Conservation (phyloP, 306 rosid species). For the Cicer arietinum region DNA sequence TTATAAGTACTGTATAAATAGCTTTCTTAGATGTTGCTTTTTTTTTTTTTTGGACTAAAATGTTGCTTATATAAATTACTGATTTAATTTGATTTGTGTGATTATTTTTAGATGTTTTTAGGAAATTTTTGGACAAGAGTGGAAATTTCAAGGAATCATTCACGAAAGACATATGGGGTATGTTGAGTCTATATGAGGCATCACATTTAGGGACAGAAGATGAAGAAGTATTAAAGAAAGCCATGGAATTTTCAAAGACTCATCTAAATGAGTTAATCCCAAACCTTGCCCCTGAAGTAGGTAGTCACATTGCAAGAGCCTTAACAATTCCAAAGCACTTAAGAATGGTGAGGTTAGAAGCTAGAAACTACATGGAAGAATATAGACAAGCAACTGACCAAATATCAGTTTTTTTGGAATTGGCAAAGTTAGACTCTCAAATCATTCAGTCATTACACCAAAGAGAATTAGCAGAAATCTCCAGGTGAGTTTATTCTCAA, state of each 20-base stretch:
- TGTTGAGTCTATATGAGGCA: slow-evolving; percentile 53
- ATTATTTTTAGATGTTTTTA: slow-evolving; percentile 40
- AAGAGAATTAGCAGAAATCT: slow-evolving; percentile 52
- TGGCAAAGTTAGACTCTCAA: slow-evolving; percentile 48
- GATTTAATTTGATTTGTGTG: neutral
- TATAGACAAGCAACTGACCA: slow-evolving; percentile 27
- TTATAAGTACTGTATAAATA: neutral
- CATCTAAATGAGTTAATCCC: slow-evolving; percentile 39
- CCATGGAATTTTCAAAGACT: slow-evolving; percentile 47
- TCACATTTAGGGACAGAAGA: slow-evolving; percentile 47
- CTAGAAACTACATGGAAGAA: slow-evolving; percentile 46
- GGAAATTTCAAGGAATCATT: slow-evolving; percentile 50
- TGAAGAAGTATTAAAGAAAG: slow-evolving; percentile 43
- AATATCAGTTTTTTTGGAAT: slow-evolving; percentile 34
- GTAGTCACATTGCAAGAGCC: neutral
- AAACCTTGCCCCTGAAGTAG: slow-evolving; percentile 16
- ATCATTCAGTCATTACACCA: slow-evolving; percentile 48
- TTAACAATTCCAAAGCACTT: slow-evolving; percentile 53
- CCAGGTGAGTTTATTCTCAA: slow-evolving; percentile 38
- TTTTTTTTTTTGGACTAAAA: neutral
- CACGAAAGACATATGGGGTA: slow-evolving; percentile 42
- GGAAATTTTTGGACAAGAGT: slow-evolving; percentile 41
- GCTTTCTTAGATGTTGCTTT: neutral
- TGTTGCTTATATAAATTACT: neutral
- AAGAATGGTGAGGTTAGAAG: slow-evolving; percentile 54